phyloP scores from a whole-genome alignment of 2,329 filamentous ascomycete species.

The Bipolaris oryzae region DNA sequence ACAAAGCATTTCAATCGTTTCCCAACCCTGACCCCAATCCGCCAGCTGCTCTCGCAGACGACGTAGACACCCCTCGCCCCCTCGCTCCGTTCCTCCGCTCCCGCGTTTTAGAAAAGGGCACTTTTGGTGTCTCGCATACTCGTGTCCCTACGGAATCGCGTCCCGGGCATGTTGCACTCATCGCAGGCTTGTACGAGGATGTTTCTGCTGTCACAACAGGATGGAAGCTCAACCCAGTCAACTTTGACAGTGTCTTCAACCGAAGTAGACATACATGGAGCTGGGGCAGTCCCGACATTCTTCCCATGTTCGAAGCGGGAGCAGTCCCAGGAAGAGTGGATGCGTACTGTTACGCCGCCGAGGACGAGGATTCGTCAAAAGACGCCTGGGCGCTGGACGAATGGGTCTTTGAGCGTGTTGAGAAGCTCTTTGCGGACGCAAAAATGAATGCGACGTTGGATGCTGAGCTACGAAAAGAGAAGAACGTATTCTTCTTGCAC shows the following conservation, averaged over 20 bases:
- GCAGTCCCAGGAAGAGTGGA: slow-evolving; percentile 86
- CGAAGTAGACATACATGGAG: slow-evolving; percentile 96
- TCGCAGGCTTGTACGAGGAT: slow-evolving; percentile 96
- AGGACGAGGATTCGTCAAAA: slow-evolving; percentile 87
- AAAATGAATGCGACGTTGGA: slow-evolving; percentile 77
- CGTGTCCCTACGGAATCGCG: slow-evolving; percentile 95
- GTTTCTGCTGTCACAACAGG: slow-evolving; percentile 96
- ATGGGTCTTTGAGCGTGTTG: slow-evolving; percentile 96
- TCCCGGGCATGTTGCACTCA: slow-evolving; percentile 94
- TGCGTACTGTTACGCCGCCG: slow-evolving; percentile 80
- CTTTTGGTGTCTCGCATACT: slow-evolving; percentile 96
- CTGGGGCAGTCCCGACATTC: slow-evolving; percentile 96
- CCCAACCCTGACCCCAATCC: slow-evolving; percentile 76
- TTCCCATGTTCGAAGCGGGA: slow-evolving; percentile 97
- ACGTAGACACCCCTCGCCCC: slow-evolving; percentile 73
- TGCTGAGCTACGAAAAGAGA: slow-evolving; percentile 76
- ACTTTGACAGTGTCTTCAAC: slow-evolving; percentile 99
- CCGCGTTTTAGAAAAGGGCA: slow-evolving; percentile 84
- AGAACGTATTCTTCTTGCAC: slow-evolving; percentile 93
- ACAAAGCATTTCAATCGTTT: slow-evolving; percentile 95
- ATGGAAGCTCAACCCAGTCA: slow-evolving; percentile 97
- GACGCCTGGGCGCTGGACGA: slow-evolving; percentile 81
- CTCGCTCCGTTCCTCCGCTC: slow-evolving; percentile 92
- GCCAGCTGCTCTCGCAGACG: slow-evolving; percentile 61
- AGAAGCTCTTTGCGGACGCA: slow-evolving; percentile 81